Conservation (phyloP, 2,329 filamentous ascomycete species). For the Stemphylium vesicarium region DNA sequence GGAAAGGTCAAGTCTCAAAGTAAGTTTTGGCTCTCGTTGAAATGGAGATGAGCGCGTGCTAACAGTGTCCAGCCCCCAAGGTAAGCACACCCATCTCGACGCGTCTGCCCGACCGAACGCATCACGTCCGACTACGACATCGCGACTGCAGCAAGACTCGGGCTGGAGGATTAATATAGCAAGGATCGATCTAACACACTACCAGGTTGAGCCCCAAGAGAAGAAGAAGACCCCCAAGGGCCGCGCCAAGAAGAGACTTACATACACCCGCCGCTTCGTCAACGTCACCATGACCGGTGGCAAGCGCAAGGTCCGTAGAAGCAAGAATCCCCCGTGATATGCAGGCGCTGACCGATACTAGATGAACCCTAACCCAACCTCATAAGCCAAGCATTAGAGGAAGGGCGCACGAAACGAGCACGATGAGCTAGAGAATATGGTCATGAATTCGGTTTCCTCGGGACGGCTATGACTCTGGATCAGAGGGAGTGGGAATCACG, state of each 20-base stretch:
- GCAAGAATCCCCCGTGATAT: neutral
- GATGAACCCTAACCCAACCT: slow-evolving; percentile 88
- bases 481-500: slow-evolving; percentile 45
- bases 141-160: neutral
- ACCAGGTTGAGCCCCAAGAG: slow-evolving; percentile 85
- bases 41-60: slow-evolving; percentile 15
- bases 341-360: slow-evolving; percentile 42
- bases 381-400: slow-evolving; percentile 56
- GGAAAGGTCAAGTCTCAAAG: slow-evolving; percentile 86
- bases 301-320: slow-evolving; percentile 86
- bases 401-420: slow-evolving; percentile 37
- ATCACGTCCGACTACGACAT: neutral
- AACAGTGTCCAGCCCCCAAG: slow-evolving; percentile 32
- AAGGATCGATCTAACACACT: slow-evolving; percentile 28
- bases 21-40: slow-evolving; percentile 20
- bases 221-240: slow-evolving; percentile 98
- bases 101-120: slow-evolving; percentile 2
- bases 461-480: slow-evolving; percentile 50
- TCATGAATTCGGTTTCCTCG: slow-evolving; percentile 47
- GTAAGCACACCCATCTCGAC: slow-evolving; percentile 23
- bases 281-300: slow-evolving; percentile 97
- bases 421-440: slow-evolving; percentile 42
- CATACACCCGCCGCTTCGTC: slow-evolving; percentile 97
- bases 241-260: slow-evolving; percentile 94
- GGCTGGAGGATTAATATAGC: neutral